phyloP scores from a whole-genome alignment of 2,329 filamentous ascomycete species.

The Ophiostoma triangulosporum region DNA sequence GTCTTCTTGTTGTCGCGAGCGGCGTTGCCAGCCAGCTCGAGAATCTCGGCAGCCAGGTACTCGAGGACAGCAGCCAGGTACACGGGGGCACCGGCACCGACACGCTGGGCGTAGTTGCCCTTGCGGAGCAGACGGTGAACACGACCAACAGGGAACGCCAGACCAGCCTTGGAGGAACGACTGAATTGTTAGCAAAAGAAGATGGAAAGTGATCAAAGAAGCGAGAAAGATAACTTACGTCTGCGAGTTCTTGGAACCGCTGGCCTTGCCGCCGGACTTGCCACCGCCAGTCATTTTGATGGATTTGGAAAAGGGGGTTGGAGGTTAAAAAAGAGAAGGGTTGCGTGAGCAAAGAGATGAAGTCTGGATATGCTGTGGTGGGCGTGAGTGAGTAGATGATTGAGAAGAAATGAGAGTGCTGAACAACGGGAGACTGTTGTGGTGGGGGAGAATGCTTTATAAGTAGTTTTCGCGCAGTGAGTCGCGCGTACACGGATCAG shows the following conservation, averaged over 20 bases:
- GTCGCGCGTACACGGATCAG: conserved; percentile 38
- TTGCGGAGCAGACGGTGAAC: conserved; percentile 99
- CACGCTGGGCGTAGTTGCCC: conserved; percentile 98
- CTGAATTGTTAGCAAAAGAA: conserved; percentile 38
- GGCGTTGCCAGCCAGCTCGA: conserved; percentile 96
- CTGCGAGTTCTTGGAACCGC: conserved; percentile 97
- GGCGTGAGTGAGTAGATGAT: conserved; percentile 19
- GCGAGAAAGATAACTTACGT: conserved; percentile 57
- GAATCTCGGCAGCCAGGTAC: conserved; percentile 96
- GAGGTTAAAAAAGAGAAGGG: conserved; percentile 16
- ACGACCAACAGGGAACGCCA: conserved; percentile 97
- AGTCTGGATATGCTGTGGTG: conserved; percentile 17
- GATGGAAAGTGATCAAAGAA: conserved; percentile 5
- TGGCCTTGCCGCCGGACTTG: conserved; percentile 99
- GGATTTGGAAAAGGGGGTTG: conserved; percentile 22
- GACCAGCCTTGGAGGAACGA: conserved; percentile 97
- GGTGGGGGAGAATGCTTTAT: conserved; percentile 34
- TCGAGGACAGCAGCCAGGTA: conserved; percentile 96
- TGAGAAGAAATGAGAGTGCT: conserved; percentile 26
- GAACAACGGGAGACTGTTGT: conserved; percentile 21
- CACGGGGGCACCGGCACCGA: conserved; percentile 94
- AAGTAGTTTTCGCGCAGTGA: conserved; percentile 41
- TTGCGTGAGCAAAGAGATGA: conserved; percentile 16
- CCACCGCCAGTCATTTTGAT: conserved; percentile 99
- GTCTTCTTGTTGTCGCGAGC: conserved; percentile 99